Base-by-base conservation (phyloP, 2,329 filamentous ascomycete genomes). In the Aspergillaceae sp. region DNA sequence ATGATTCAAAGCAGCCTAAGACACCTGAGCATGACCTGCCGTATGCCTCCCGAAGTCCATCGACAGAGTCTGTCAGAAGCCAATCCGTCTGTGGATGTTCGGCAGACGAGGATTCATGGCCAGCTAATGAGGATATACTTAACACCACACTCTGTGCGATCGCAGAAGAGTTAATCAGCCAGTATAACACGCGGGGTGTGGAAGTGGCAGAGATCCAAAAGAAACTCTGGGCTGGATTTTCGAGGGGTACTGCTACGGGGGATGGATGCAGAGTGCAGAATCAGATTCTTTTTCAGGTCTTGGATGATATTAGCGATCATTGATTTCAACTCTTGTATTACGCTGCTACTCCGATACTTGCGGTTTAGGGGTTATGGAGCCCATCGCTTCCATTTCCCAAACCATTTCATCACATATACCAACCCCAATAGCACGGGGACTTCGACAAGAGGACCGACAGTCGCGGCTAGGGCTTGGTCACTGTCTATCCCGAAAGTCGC, bases 391-490 rank as follows among this genome's bases (percentile, higher is more conserved):
- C 62, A 49, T 41, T 47, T 61, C 1, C 57, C 63, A 38, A 64
- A 52, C 43, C 51, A 58, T 41, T 57, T 82, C 7, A 87, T 75
- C 0, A 84, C 69, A 72, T 92, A 92, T 2, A 94, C 87, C 57
- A 94, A 64, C 0, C 73, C 82, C 7, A 95, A 60, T 49, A 94
- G 63, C 1, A 94, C 87, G 0, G 88, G 88, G 3, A 94, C 88
- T 60, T 95, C 88, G 44, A 95, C 85, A 53, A 94, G 66, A 2
- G 89, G 89, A 0, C 88, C 87, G 0, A 94, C 87, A 0, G 88
- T 94, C 5, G 85, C 75, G 1, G 89, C 87, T 40, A 94, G 70
- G 0, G 88, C 88, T 66, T 94, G 82, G 42, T 89, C 81, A 56
- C 86, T 91, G 36, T 84, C 71, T 0, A 83, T 76, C 0, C 88